phyloP scores from a whole-genome alignment of 768 basidiomycete genomes.

The Tricholoma matsutake region DNA sequence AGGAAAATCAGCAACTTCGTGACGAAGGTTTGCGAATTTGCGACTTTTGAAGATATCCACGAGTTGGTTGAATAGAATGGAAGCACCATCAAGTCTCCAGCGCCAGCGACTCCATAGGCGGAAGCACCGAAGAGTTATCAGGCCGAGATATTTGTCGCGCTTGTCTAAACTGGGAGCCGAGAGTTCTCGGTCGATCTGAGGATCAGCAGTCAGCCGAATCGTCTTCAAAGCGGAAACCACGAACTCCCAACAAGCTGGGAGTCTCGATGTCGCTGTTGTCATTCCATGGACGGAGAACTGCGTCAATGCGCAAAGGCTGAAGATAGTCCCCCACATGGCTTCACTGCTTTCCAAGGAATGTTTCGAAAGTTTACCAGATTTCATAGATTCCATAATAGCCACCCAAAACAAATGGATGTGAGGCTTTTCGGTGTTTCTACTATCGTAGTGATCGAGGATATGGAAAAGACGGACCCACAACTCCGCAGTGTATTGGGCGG shows the following conservation, averaged over 20 bases:
- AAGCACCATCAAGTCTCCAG: slow-evolving; percentile 65
- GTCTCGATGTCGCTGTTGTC: slow-evolving; percentile 29
- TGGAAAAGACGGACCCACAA: slow-evolving; percentile 76
- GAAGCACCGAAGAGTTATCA: slow-evolving; percentile 70
- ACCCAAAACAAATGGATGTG: slow-evolving; percentile 43
- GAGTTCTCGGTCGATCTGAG: slow-evolving; percentile 37
- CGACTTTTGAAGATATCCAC: slow-evolving; percentile 74
- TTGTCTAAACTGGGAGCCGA: slow-evolving; percentile 39
- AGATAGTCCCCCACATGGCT: slow-evolving; percentile 65
- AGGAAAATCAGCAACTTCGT: slow-evolving; percentile 64
- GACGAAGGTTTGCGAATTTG: slow-evolving; percentile 67
- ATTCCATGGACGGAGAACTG: slow-evolving; percentile 67
- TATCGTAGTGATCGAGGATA: slow-evolving; percentile 33
- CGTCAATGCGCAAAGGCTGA: slow-evolving; percentile 68
- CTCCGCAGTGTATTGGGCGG: slow-evolving; percentile 49
- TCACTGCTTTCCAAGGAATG: slow-evolving; percentile 54
- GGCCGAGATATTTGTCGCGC: slow-evolving; percentile 68
- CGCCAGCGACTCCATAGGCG: slow-evolving; percentile 72
- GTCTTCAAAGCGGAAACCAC: slow-evolving; percentile 54
- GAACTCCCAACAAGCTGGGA: slow-evolving; percentile 65
- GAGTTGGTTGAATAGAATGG: slow-evolving; percentile 57
- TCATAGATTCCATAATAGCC: slow-evolving; percentile 34
- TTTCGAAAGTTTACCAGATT: slow-evolving; percentile 19
- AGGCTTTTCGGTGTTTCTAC: slow-evolving; percentile 12
- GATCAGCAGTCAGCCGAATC: slow-evolving; percentile 53